Conservation (phyloP, 2,329 filamentous ascomycete species). For the Trichoderma gracile region DNA sequence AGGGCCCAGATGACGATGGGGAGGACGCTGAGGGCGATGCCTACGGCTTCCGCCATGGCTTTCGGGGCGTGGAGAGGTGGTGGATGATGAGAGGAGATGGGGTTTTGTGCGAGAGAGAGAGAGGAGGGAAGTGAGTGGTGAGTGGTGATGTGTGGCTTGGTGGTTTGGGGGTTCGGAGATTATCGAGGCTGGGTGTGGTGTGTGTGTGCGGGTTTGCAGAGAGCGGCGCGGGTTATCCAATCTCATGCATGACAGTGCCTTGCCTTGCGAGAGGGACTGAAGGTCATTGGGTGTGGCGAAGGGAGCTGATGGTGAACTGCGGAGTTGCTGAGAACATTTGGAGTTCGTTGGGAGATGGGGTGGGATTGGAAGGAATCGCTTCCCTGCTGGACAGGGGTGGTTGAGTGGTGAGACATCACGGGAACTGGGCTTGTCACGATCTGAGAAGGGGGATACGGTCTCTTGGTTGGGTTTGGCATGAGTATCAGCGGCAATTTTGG, state of each 20-base stretch:
- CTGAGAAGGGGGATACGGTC: too few relatives aligned
- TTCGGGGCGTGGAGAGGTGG: background rate
- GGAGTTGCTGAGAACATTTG: background rate
- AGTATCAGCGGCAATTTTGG: too few relatives aligned
- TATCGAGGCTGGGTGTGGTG: background rate
- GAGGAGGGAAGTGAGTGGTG: too few relatives aligned
- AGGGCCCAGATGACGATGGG: constrained; percentile 22
- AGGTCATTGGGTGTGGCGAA: background rate
- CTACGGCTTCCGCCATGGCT: constrained; percentile 16
- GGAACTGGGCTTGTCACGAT: background rate
- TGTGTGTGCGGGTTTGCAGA: background rate
- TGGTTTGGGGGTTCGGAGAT: constrained; percentile 2
- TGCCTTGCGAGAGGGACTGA: background rate
- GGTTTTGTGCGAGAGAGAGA: background rate
- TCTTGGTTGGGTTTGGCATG: too few relatives aligned
- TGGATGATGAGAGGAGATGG: background rate
- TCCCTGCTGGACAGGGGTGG: constrained; percentile 14
- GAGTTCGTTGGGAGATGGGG: background rate
- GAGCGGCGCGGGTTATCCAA: background rate
- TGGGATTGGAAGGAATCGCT: constrained; percentile 13
- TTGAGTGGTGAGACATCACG: background rate
- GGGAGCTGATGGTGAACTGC: background rate
- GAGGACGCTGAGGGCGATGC: constrained; percentile 16
- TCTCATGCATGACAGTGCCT: constrained; percentile 1
- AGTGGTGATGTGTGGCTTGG: background rate